A percentile compares a stretch with the other conserved stretches of the same genome.
phyloP scores from a whole-genome alignment of 208 protist species.

The Acanthamoeba quina region DNA sequence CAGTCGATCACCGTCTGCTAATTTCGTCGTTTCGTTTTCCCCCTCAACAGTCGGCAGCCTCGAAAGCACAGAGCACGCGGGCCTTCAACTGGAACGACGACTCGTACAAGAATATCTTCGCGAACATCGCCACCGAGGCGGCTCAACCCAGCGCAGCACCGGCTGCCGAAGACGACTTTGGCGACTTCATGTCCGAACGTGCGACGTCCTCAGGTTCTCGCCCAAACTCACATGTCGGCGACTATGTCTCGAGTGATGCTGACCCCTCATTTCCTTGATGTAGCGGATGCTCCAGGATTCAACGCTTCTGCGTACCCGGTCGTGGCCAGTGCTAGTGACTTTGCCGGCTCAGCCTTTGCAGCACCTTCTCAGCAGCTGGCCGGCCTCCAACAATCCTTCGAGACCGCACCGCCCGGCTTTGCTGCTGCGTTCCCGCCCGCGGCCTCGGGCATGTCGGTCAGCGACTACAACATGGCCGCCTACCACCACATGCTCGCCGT shows the following conservation, averaged over 20 bases:
- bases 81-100: slow-evolving; percentile 50
- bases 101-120: slow-evolving; percentile 9
- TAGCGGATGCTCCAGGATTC: too few relatives aligned
- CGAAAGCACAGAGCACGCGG: not conserved
- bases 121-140: not conserved
- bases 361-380: not conserved
- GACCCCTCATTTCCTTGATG: too few relatives aligned
- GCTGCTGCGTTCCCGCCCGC: not conserved
- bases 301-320: not conserved
- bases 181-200: not conserved
- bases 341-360: not conserved
- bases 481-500: not conserved
- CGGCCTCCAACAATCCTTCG: not conserved
- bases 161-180: not conserved
- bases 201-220: too few relatives aligned
- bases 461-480: not conserved
- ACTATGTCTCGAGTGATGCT: too few relatives aligned
- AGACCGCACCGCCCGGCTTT: not conserved
- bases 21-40: not conserved
- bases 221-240: too few relatives aligned
- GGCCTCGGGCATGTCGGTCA: not conserved
- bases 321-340: not conserved
- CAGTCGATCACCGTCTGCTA: too few relatives aligned
- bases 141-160: not conserved
- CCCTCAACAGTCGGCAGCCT: not conserved